A percentile compares a stretch with the other conserved stretches of the same genome.
Evolutionary conservation across 2,329 filamentous ascomycete species (phyloP).

Genomic region (Verticillium tricorpus): DNA sequence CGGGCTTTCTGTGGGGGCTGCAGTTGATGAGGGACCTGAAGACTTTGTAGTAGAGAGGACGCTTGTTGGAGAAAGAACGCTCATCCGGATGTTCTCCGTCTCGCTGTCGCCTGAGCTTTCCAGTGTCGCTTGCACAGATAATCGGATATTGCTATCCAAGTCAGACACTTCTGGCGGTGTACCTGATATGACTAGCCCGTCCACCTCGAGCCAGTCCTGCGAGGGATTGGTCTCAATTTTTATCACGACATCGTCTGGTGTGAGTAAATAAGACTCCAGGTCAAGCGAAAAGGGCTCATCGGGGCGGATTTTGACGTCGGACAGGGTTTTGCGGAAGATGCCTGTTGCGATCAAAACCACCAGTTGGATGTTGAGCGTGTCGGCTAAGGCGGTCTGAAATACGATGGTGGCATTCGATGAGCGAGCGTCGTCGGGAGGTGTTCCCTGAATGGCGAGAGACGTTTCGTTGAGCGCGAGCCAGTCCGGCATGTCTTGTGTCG

Average conservation of each 20-base stretch:
- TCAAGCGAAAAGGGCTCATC: constrained; percentile 39
- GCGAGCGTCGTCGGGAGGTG: constrained; percentile 51
- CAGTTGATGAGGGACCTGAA: constrained; percentile 11
- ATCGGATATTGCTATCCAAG: constrained; percentile 15
- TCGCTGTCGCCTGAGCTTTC: constrained; percentile 28
- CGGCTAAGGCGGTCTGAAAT: constrained; percentile 54
- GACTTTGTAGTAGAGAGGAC: constrained; percentile 8
- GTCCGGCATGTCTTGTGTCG: constrained; percentile 48
- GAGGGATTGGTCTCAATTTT: constrained; percentile 29
- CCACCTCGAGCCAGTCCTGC: constrained; percentile 38
- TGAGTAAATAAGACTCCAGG: constrained; percentile 35
- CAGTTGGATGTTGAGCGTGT: constrained; percentile 53
- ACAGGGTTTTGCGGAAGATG: constrained; percentile 35
- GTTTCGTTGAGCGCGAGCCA: constrained; percentile 66
- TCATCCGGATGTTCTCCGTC: constrained; percentile 31
- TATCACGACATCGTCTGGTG: constrained; percentile 32
- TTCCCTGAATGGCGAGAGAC: constrained; percentile 61
- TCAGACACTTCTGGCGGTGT: constrained; percentile 29
- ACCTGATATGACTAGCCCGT: constrained; percentile 34
- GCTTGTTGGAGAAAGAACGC: constrained; percentile 16
- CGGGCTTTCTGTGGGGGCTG: constrained; percentile 17
- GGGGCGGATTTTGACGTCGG: constrained; percentile 32
- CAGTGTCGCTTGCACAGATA: constrained; percentile 25
- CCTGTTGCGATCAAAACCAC: constrained; percentile 28
- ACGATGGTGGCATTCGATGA: constrained; percentile 60